Evolutionary conservation across 306 rosid genomes (phyloP).

Genomic region (Rubus idaeus): DNA sequence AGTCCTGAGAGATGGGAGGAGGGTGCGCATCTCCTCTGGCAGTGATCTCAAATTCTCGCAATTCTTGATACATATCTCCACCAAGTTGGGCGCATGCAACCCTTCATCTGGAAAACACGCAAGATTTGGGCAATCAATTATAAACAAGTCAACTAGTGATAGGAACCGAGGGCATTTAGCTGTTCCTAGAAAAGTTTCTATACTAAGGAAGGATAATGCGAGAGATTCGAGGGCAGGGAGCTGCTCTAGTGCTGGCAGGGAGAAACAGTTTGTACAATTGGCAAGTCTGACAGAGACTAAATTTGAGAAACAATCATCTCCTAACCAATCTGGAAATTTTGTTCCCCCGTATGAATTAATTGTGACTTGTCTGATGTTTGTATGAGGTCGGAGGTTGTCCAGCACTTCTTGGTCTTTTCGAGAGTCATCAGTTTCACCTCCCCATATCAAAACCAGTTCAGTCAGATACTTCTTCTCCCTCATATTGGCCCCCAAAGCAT

Average conservation of each 20-base stretch:
- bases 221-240: constrained; percentile 18
- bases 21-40: too few species aligned
- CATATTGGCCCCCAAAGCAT: constrained; percentile 10
- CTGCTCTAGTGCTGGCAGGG: constrained; percentile 15
- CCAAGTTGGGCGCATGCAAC: too few species aligned
- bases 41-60: too few species aligned
- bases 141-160: too few species aligned
- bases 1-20: too few species aligned
- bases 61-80: too few species aligned
- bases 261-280: background rate
- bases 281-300: background rate
- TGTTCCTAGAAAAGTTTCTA: too few species aligned
- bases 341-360: constrained; percentile 18
- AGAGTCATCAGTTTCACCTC: background rate
- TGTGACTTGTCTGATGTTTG: background rate
- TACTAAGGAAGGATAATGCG: too few species aligned
- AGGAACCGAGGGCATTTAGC: too few species aligned
- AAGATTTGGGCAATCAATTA: too few species aligned
- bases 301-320: background rate
- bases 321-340: constrained; percentile 24
- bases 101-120: too few species aligned
- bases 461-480: constrained; percentile 13
- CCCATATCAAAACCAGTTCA: constrained; percentile 10
- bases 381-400: background rate
- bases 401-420: constrained; percentile 1